Base-by-base conservation (phyloP, 169 alveolate genomes). In the Eimeria sp. region DNA sequence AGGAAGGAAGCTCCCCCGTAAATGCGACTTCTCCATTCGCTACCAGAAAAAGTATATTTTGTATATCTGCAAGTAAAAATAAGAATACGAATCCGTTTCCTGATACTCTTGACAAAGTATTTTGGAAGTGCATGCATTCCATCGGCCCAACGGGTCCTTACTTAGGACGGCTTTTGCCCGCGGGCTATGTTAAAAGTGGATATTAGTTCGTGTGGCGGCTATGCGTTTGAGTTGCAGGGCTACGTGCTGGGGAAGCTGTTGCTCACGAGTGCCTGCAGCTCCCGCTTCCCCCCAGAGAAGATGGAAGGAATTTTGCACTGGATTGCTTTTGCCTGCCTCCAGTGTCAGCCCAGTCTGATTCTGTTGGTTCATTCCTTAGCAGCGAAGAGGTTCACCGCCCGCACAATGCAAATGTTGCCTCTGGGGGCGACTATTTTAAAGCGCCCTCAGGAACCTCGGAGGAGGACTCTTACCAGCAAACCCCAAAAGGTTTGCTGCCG, bases 221-320 rank as follows among this genome's bases (percentile, higher is more conserved):
- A 20, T 74, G 83, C 16, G 83, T 40, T 37, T 40, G 83, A n/a
- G 56, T 33, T 60, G 40, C 96, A 94, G 96, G 96, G 13, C 30
- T 85, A 30, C 96, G 96, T 66, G 96, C 96, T 27, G 96, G 88
- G 58, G 96, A 94, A 25, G 90, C 91, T 66, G 96, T 94, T 16
- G 96, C 96, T 54, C 96, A 94, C 95, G 96, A 94, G 66, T 88
- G 96, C 27, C 89, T 94, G 66, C 96, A 72, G 8, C 96, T 94
- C 77, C 96, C 95, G 37, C 94, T 94, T 58, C 96, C 96, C 43
- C 94, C 96, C 66, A 66, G 96, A n/a, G 96, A 94, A 72, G 96
- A 94, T 54, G 68, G 78, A 58, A 72, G 94, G 82, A 49, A 62
- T 40, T 77, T 94, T 43, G 93, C 96, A 25, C 46, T 94, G 88